A percentile compares a stretch with the other conserved stretches of the same genome.
Evolutionary conservation across 2,329 filamentous ascomycete species (phyloP).

Genomic region (Colletotrichum sp.): DNA sequence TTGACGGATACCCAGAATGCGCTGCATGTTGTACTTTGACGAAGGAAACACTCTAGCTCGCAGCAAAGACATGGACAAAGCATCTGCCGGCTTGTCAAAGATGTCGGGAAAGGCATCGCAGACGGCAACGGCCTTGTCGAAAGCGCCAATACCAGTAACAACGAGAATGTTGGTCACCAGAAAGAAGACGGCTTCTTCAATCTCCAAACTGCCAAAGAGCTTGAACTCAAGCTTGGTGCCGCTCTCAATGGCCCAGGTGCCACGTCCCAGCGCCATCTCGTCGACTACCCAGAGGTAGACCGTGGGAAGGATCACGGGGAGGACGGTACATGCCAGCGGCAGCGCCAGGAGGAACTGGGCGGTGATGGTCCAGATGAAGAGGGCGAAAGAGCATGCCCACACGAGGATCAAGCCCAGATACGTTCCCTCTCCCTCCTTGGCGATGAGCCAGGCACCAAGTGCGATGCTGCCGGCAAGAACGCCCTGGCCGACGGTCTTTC

Average conservation of each 20-base stretch:
- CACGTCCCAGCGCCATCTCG: constrained; percentile 67
- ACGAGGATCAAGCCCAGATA: constrained; percentile 74
- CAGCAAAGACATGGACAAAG: constrained; percentile 53
- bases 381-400: constrained; percentile 71
- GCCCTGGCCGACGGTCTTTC: constrained; percentile 53
- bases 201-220: constrained; percentile 69
- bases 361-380: constrained; percentile 68
- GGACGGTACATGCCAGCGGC: constrained; percentile 59
- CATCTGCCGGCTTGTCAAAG: constrained; percentile 54
- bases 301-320: constrained; percentile 68
- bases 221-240: constrained; percentile 70
- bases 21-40: constrained; percentile 58
- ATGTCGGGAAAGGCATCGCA: constrained; percentile 65
- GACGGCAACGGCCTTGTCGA: constrained; percentile 72
- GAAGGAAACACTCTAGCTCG: constrained; percentile 52
- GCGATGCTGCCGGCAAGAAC: constrained; percentile 49
- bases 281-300: constrained; percentile 77
- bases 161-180: constrained; percentile 72
- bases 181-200: constrained; percentile 80
- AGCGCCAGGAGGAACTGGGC: constrained; percentile 68
- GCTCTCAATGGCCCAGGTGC: constrained; percentile 74
- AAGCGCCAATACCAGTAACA: constrained; percentile 70
- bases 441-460: constrained; percentile 48
- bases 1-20: constrained; percentile 63
- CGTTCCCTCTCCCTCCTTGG: constrained; percentile 54